Base-by-base conservation (phyloP, 2,329 filamentous ascomycete genomes). In the Fusarium newnesense region DNA sequence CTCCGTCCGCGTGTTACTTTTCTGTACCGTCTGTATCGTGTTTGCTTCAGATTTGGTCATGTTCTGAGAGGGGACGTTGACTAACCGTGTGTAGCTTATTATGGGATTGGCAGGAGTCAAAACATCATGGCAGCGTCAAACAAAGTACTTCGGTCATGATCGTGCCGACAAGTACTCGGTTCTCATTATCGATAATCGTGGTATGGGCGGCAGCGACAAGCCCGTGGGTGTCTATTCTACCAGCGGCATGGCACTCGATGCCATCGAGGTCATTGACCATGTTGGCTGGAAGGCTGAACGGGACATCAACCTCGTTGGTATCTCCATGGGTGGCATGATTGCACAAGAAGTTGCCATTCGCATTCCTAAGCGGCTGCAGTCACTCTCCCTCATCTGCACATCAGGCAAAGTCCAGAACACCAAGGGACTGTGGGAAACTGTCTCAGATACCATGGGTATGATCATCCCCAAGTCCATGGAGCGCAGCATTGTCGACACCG, bases 291-390 rank as follows among this genome's bases (percentile, higher is more conserved):
- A 79, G 13, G 79, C 66, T 53, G 81, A 60, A 72, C 86, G 79
- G 76, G 85, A 76, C 83, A 86, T 84, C 80, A 91, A 97, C 83
- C 80, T 97, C 59, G 85, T 93, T 39, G 95, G 94, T 63, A 90
- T 96, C 73, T 94, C 92, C 67, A 93, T 97, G 88, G 94, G 94
- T 72, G 94, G 95, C 78, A 97, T 97, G 95, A 96, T 97, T 76
- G 90, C 93, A 5, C 95, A 97, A 82, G 95, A 97, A 83, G 79
- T 97, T 8, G 90, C 87, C 28, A 84, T 82, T 74, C 80, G 85
- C n/a, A 82, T 85, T 36, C 89, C 90, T 0, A 70, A 82, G 18
- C 84, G 88, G 52, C 79, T 93, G 60, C 83, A 84, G 30, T 89
- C 87, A 21, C 83, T 94, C 24, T 87, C 83, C 39, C 85, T 94